Base-by-base conservation (phyloP, 495 filamentous ascomycete species). In the Platismatia glauca region DNA sequence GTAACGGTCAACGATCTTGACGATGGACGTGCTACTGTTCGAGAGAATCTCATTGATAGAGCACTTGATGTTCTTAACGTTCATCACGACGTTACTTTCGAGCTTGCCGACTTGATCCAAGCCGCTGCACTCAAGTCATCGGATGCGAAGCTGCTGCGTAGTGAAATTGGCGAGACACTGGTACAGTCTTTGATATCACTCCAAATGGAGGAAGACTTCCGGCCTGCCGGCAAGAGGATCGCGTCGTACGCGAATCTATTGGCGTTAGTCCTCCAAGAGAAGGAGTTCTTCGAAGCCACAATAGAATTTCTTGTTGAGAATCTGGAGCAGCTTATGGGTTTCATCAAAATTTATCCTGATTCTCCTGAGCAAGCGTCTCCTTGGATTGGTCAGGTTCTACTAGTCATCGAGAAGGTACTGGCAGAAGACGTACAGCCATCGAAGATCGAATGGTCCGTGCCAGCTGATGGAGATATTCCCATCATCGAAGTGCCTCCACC, bases 221-320 rank as follows among this genome's bases (percentile, higher is more conserved):
- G 82, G 55, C 76, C 81, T 35, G 74, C 81, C 34, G 89, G 88
- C 16, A 88, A 92, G 70, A 95, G 92, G 68, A 89, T 97, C 64
- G 88, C 92, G 24, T 89, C 95, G 1, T 96, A 92, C 73, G 91
- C 94, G 15, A 93, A 99, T 73, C 82, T 99, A 43, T 78, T 99
- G 15, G 93, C 90, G 4, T 76, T 98, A 58, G 84, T 96, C 55
- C 82, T 97, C 29, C 89, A 94, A 67, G 84, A 94, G 61, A 84
- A 83, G 61, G 70, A 80, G 1, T 97, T 97, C 76, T 96, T 92
- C 71, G 79, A 81, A 41, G 84, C 87, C 27, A 89, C 89, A 27
- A 71, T 91, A 34, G 81, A 82, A 11, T 85, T 89, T 61, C 77
- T 99, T 35, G 89, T 87, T 72, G 83, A 89, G n/a, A 89, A 87